phyloP scores from a whole-genome alignment of 257 asterid genomes.

The Scutellaria galericulata region DNA sequence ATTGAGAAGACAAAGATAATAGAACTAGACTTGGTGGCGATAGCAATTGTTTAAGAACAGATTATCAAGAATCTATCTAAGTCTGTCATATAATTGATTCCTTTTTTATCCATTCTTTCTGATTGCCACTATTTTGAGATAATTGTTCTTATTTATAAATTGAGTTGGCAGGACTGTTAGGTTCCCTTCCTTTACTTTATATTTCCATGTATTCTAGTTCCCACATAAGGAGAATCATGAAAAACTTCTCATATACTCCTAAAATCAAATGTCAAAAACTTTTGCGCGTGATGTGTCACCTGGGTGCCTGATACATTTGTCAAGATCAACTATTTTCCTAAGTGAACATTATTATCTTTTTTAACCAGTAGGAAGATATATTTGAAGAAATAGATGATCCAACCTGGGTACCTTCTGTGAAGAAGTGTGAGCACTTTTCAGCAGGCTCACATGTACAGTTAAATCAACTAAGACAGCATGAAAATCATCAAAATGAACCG shows the following conservation, averaged over 20 bases:
- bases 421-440: conserved; percentile 62
- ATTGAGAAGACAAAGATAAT: background rate
- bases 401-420: conserved; percentile 77
- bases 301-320: conserved; percentile 16
- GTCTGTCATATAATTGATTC: background rate
- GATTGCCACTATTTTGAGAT: background rate
- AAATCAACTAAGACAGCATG: conserved; percentile 84
- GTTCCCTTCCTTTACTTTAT: background rate
- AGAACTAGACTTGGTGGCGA: background rate
- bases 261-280: background rate
- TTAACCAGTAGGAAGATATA: conserved; percentile 17
- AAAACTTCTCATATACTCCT: background rate
- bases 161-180: background rate
- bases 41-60: background rate
- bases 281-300: background rate
- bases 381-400: conserved; percentile 49
- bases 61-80: background rate
- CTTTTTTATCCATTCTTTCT: background rate
- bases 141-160: background rate
- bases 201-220: conserved; percentile 1
- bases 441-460: conserved; percentile 71
- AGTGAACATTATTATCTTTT: conserved; percentile 16
- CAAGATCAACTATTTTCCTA: conserved; percentile 14
- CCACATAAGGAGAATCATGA: background rate
- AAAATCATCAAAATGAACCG: conserved; percentile 83